Conservation (phyloP, 768 basidiomycete species). For the Neoboletus magnificus region DNA sequence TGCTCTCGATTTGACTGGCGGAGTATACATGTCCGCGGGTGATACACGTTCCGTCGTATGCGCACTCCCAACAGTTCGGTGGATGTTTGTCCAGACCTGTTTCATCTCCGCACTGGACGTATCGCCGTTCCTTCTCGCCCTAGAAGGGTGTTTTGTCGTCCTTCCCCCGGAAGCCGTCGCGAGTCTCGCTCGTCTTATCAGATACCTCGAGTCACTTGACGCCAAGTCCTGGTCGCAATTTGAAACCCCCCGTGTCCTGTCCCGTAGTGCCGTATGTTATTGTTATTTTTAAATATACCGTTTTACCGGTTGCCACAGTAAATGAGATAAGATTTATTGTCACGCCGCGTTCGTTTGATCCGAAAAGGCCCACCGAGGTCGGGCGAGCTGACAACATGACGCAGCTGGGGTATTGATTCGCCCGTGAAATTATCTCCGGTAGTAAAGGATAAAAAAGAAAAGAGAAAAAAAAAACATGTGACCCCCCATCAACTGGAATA, state of each 20-base stretch:
- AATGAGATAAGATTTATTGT: constrained; percentile 24
- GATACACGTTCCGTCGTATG: neutral
- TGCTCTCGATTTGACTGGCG: neutral
- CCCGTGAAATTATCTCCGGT: neutral
- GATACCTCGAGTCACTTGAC: neutral
- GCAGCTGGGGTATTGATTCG: constrained; percentile 26
- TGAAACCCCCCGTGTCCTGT: neutral
- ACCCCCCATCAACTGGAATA: neutral
- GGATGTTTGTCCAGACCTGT: neutral
- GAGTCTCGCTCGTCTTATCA: too few species aligned
- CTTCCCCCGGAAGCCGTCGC: neutral
- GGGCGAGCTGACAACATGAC: constrained; percentile 21
- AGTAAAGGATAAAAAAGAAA: neutral
- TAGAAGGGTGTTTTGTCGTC: neutral
- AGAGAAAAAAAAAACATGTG: neutral
- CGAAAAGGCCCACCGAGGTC: constrained; percentile 13
- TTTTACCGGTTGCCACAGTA: constrained; percentile 5
- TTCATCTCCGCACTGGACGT: constrained; percentile 2
- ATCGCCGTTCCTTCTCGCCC: neutral
- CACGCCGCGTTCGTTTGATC: constrained; percentile 19
- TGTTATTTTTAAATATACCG: neutral
- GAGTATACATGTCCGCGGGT: neutral
- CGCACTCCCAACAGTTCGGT: neutral
- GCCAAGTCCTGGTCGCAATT: neutral
- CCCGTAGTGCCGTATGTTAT: neutral